Conservation (phyloP, 306 rosid species). For the Benincasa hispida region DNA sequence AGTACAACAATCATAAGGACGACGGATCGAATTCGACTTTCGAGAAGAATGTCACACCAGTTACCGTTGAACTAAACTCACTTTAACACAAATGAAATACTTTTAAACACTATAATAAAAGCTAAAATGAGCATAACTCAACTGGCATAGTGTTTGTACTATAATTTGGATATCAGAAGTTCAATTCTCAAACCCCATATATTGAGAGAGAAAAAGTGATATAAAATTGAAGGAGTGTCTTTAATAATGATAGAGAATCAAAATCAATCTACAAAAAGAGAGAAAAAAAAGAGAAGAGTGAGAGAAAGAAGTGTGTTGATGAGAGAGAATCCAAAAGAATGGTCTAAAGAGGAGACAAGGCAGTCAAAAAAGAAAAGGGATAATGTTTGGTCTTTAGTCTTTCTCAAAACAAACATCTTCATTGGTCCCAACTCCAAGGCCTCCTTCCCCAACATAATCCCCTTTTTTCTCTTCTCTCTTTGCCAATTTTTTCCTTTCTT, state of each 20-base stretch:
- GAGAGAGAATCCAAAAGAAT: not conserved
- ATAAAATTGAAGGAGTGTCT: not conserved
- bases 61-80: too few relatives aligned
- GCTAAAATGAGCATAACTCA: too few relatives aligned
- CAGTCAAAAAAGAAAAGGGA: conserved; percentile 7
- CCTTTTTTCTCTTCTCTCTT: not conserved
- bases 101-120: too few relatives aligned
- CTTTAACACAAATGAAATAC: too few relatives aligned
- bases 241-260: not conserved
- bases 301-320: not conserved
- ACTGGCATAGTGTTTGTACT: too few relatives aligned
- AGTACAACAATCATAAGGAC: too few relatives aligned
- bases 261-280: not conserved
- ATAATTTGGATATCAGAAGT: too few relatives aligned
- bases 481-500: not conserved
- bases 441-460: not conserved
- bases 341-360: not conserved
- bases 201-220: not conserved
- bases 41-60: too few relatives aligned
- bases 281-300: not conserved
- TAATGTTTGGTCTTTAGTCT: conserved; percentile 5
- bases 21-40: too few relatives aligned
- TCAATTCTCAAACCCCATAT: too few relatives aligned
- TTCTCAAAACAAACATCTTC: not conserved
- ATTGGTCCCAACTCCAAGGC: not conserved